Evolutionary conservation across 768 basidiomycete genomes (phyloP).

Genomic region (Mycena filopes): DNA sequence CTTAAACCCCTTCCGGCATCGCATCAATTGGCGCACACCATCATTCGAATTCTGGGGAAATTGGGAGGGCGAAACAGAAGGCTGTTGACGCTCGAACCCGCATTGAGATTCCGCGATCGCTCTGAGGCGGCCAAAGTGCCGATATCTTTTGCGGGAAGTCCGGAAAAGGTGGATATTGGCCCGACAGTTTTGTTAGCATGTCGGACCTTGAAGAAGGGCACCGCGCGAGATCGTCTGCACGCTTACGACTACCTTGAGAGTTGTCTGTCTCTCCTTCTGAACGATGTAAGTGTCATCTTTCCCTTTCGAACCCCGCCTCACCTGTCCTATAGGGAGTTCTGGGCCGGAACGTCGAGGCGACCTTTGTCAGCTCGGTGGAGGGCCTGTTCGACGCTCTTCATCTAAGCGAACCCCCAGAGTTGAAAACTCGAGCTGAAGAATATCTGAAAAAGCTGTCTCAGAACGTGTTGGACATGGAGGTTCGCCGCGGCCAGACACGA

Average conservation of each 20-base stretch:
- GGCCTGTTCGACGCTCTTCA: slow-evolving; percentile 84
- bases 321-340: slow-evolving; percentile 65
- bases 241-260: slow-evolving; percentile 79
- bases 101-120: slow-evolving; percentile 75
- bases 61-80: slow-evolving; percentile 94
- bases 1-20: slow-evolving; percentile 90
- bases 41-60: slow-evolving; percentile 96
- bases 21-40: slow-evolving; percentile 92
- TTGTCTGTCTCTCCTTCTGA: slow-evolving; percentile 74
- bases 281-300: slow-evolving; percentile 66
- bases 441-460: slow-evolving; percentile 78
- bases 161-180: slow-evolving; percentile 71
- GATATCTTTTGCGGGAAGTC: slow-evolving; percentile 78
- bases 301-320: slow-evolving; percentile 1
- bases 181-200: slow-evolving; percentile 74
- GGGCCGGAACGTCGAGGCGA: slow-evolving; percentile 77
- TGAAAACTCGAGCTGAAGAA: slow-evolving; percentile 73
- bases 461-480: slow-evolving; percentile 79
- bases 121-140: slow-evolving; percentile 76
- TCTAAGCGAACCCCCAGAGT: slow-evolving; percentile 59
- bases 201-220: slow-evolving; percentile 64
- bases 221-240: slow-evolving; percentile 61
- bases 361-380: slow-evolving; percentile 76
- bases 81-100: slow-evolving; percentile 82
- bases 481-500: slow-evolving; percentile 66